Base-by-base conservation (phyloP, 2,329 filamentous ascomycete species). In the Epichloe sibirici region DNA sequence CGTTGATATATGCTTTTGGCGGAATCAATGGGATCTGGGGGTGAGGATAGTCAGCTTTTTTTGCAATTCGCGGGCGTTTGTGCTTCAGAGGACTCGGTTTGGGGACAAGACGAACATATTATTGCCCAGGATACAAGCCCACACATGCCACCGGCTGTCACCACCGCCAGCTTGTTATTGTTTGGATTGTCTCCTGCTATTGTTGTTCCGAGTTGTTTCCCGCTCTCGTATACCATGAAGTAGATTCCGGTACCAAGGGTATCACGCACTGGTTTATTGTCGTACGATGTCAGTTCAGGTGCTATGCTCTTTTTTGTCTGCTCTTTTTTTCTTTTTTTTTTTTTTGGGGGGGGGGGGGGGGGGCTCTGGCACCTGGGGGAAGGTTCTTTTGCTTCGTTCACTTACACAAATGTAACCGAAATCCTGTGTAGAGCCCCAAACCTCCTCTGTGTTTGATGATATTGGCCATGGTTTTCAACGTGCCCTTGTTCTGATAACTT, bases 141-240 rank as follows among this genome's bases (percentile, higher is more conserved):
- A 65, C 88, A 93, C 51, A 91, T 72, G 25, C 85, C 88, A 51
- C 89, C 89, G 21, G 88, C 86, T 47, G 84, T 74, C 13, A 90
- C 79, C 35, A 93, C 87, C 15, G 88, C 85, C 51, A 88, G 66
- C n/a, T 87, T 86, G 62, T 86, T 86, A 48, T 85, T 88, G n/a
- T 86, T 82, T 7, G 83, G 82, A 55, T 78, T 78, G 57, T 86
- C 85, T 47, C 85, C 79, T 43, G 79, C 81, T 57, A 86, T 81
- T 15, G 87, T 88, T 21, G 85, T 87, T 57, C 90, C 77, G 25
- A 91, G 70, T 66, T 93, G 88, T 65, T 94, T 94, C 60, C 82
- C 81, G 65, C 86, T 90, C 68, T 94, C 88, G 66, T 94, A 94
- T 34, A 88, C 90, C 71, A 87, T 88, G 64, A 94, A 94, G 67